Evolutionary conservation across 108 stramenopile genomes (phyloP), one percentile per base, ranked within the genome.

Genomic region (Cyclotella baltica): DNA sequence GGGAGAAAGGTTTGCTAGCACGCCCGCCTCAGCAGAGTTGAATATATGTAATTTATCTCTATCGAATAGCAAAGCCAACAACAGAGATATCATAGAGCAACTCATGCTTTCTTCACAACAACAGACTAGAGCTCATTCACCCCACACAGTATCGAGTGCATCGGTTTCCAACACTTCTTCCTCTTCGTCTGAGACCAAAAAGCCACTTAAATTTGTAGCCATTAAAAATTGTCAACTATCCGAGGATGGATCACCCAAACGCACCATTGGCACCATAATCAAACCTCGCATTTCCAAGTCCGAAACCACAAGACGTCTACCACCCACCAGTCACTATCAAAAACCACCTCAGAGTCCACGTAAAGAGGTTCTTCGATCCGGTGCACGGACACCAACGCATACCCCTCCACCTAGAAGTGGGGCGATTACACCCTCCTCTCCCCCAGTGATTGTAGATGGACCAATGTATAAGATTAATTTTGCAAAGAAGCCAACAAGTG

Each of bases 371-470:
- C 11, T 51, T n/a, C 40, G 27, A 22, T 18, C 38, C 30, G 10
- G 43, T 27, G 52, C 56, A 22, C 27, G 65, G n/a, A 65, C 70
- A 4, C 64, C 62, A 8, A 72, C 78, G 9, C 65, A 53, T n/a
- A 67, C 78, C n/a, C 65, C 78, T 10, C 70, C 65, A 16, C 65
- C 70, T 1, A 11, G 30, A 6, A 56, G 47, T 29, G 38, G 78
- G 27, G 70, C 72, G 36, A 72, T 11, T 53, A 79, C 78, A 23
- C 78, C 78, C 3, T 72, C 50, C 23, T 79, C 78, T 29, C 78
- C 78, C n/a, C 78, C 78, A 4, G 71, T 79, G 47, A 72, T 79
- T 59, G 36, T 79, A n/a, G 78, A 79, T 43, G 62, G 70, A 29
- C 70, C 69, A 19, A 48, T 71, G 18, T 33, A 50, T 29, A 62